A percentile compares a stretch with the other conserved stretches of the same genome.
phyloP scores from a whole-genome alignment of 2,329 filamentous ascomycete species.

The Fusarium sp. region DNA sequence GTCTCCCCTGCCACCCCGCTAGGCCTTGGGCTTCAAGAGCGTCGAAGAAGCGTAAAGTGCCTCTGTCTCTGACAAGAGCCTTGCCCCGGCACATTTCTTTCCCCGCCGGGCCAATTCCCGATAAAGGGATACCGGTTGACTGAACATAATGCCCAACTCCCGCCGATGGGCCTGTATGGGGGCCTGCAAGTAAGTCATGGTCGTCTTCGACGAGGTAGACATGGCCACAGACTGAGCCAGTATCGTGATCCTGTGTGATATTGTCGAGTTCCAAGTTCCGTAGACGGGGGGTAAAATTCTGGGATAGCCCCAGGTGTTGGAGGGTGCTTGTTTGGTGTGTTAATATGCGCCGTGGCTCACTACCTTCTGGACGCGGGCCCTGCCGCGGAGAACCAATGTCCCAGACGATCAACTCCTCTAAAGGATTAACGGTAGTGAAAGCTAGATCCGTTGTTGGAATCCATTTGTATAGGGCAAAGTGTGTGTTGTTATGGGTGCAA shows the following conservation, averaged over 20 bases:
- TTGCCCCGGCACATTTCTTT: slow-evolving; percentile 57
- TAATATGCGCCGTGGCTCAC: not conserved
- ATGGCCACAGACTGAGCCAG: slow-evolving; percentile 43
- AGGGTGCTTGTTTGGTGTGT: slow-evolving; percentile 62
- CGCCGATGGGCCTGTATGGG: slow-evolving; percentile 53
- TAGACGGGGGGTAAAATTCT: slow-evolving; percentile 61
- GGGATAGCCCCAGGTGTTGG: slow-evolving; percentile 62
- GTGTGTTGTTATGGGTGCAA: slow-evolving; percentile 66
- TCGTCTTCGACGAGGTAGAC: slow-evolving; percentile 68
- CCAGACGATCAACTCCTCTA: slow-evolving; percentile 69
- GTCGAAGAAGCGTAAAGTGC: not conserved
- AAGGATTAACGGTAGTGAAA: slow-evolving; percentile 66
- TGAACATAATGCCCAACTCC: slow-evolving; percentile 58
- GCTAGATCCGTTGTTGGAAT: slow-evolving; percentile 62
- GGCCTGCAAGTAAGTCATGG: slow-evolving; percentile 60
- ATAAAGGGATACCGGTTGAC: slow-evolving; percentile 65
- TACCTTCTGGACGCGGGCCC: not conserved
- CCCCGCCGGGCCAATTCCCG: slow-evolving; percentile 61
- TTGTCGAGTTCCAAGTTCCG: slow-evolving; percentile 62
- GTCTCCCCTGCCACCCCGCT: not conserved
- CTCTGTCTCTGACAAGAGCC: not conserved
- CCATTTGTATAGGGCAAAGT: slow-evolving; percentile 72
- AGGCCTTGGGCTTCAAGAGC: not conserved
- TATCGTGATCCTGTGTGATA: slow-evolving; percentile 48
- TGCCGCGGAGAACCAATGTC: slow-evolving; percentile 59